A percentile compares a stretch with the other conserved stretches of the same genome.
Evolutionary conservation across 129 eudicot genomes (phyloP).

Genomic region (Gnaphalium uliginosum): DNA sequence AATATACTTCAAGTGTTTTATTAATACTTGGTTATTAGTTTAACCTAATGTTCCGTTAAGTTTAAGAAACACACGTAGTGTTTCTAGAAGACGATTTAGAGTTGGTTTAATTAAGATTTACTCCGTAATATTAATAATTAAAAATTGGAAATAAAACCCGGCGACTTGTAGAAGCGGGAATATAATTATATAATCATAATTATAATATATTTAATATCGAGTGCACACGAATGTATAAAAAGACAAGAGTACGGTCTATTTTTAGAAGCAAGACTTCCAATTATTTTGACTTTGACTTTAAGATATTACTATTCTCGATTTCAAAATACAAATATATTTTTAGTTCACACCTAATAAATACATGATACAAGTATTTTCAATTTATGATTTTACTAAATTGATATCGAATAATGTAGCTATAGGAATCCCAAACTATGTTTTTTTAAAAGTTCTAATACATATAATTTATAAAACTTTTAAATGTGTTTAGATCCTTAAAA

Average conservation of each 20-base stretch:
- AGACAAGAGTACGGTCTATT: background rate
- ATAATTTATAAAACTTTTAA: too few species aligned
- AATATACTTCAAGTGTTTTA: background rate
- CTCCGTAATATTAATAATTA: background rate
- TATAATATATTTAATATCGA: too few species aligned
- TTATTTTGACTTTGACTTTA: background rate
- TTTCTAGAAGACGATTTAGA: slow-evolving; percentile 17
- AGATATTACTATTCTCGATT: background rate
- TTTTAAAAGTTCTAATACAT: too few species aligned
- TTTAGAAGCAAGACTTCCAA: background rate
- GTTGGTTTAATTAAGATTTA: background rate
- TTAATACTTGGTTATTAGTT: background rate
- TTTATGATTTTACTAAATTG: too few species aligned
- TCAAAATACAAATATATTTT: too few species aligned
- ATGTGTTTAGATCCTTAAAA: too few species aligned
- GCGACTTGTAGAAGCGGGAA: background rate
- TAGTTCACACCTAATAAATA: background rate
- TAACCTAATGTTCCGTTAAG: slow-evolving; percentile 7
- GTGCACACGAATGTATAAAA: background rate
- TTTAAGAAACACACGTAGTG: slow-evolving; percentile 7
- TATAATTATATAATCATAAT: too few species aligned
- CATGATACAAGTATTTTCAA: too few species aligned
- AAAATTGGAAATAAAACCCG: background rate
- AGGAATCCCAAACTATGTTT: too few species aligned
- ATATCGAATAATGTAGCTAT: too few species aligned